phyloP scores from a whole-genome alignment of 2,329 filamentous ascomycete genomes.

The Penicillium palitans region DNA sequence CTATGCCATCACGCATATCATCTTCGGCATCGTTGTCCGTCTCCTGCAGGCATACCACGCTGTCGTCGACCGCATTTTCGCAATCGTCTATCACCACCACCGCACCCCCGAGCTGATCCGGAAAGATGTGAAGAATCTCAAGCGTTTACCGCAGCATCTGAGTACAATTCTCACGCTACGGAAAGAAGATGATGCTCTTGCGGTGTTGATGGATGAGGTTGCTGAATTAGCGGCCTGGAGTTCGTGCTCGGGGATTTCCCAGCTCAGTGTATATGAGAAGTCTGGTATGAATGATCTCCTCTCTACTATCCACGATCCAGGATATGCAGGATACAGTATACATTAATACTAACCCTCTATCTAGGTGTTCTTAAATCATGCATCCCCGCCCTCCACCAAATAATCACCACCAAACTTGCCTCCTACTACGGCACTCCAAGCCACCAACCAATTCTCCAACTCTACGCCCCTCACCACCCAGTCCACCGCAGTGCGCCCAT shows the following conservation, averaged over 20 bases:
- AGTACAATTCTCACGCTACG: conserved; percentile 79
- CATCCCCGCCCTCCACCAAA: conserved; percentile 78
- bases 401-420: conserved; percentile 75
- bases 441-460: conserved; percentile 68
- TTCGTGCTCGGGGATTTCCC: conserved; percentile 81
- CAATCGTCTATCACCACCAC: conserved; percentile 91
- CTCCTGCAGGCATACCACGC: conserved; percentile 77
- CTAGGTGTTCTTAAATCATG: conserved; percentile 85
- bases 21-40: conserved; percentile 88
- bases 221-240: conserved; percentile 94
- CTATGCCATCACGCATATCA: conserved; percentile 59
- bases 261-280: conserved; percentile 87
- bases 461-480: conserved; percentile 70
- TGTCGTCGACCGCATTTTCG: conserved; percentile 73
- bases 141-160: conserved; percentile 76
- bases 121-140: conserved; percentile 75
- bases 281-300: conserved; percentile 61
- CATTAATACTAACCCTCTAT: conserved; percentile 4
- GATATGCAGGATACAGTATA: not conserved
- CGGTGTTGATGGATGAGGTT: conserved; percentile 83
- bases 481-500: conserved; percentile 36
- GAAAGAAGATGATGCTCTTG: conserved; percentile 71
- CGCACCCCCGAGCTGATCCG: conserved; percentile 90
- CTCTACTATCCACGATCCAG: not conserved
- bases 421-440: conserved; percentile 76